Base-by-base conservation (phyloP, 2,329 filamentous ascomycete species). In the Beauveria scarabaeidicola region DNA sequence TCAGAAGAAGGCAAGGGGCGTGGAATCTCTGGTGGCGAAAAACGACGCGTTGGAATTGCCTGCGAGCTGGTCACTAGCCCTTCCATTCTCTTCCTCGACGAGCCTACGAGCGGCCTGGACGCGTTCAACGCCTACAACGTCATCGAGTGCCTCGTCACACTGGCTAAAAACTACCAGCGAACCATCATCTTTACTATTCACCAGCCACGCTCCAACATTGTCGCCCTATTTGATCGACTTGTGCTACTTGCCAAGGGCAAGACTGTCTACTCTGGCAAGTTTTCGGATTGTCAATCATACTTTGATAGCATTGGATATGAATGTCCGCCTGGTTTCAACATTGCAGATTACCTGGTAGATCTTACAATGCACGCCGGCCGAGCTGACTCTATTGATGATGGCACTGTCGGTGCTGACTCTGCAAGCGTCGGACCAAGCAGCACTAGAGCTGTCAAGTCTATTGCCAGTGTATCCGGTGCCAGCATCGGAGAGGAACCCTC, bases 181-280 rank as follows among this genome's bases (percentile, higher is more conserved):
- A 99, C 95, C 1, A 91, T 99, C 59, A 89, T 99, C 63, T 97
- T 99, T 75, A 99, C 94, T 15, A 99, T 99, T 64, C 94, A 99
- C 72, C 94, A 99, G 69, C 94, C 94, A 41, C 85, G 95, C 65
- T 99, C 94, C 11, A 99, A 99, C 73, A 99, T 99, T 68, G 94
- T 97, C 23, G 94, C 94, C 10, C 81, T 99, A 3, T 99, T 99
- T 69, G 94, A 99, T 70, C 86, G 93, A 59, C 81, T 99, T n/a
- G 81, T 99, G 58, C 83, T 99, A 15, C 79, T 99, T 47, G 94
- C 94, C 2, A 87, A 91, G 65, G 94, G 94, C 27, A 87, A 87
- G 67, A 89, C 90, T 1, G 94, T 99, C 8, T 99, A 95, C 72
- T 97, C 94, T 3, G 94, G 94, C 0, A 90, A 91, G 1, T 96